Conservation (phyloP, 192 early-diverging fungal species). For the Geranomyces variabilis region DNA sequence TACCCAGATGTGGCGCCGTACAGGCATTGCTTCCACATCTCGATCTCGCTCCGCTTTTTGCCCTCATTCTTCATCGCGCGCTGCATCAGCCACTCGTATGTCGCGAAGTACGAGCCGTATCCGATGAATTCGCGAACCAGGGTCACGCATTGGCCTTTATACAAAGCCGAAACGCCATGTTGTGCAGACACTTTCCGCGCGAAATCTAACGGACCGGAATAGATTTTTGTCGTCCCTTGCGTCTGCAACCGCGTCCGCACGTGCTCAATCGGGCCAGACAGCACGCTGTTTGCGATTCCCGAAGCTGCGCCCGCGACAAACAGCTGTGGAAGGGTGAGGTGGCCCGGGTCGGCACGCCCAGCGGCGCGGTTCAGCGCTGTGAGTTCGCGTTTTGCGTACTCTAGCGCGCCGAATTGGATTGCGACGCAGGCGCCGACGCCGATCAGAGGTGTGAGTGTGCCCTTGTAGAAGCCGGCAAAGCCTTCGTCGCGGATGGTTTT, state of each 20-base stretch:
- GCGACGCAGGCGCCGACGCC: conserved; percentile 95
- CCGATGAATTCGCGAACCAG: conserved; percentile 87
- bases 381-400: conserved; percentile 85
- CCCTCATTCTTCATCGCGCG: conserved; percentile 61
- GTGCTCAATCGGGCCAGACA: conserved; percentile 94
- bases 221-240: conserved; percentile 54
- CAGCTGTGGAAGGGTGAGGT: conserved; percentile 77
- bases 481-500: conserved; percentile 82
- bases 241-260: conserved; percentile 94
- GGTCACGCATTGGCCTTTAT: conserved; percentile 89
- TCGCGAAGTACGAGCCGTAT: conserved; percentile 91
- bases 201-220: conserved; percentile 78
- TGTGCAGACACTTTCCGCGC: conserved; percentile 75
- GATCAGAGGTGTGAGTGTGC: conserved; percentile 89
- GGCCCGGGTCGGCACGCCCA: conserved; percentile 26
- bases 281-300: conserved; percentile 86
- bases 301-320: conserved; percentile 83
- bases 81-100: conserved; percentile 90
- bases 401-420: conserved; percentile 92
- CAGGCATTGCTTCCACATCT: conserved; percentile 73
- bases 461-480: conserved; percentile 48
- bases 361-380: conserved; percentile 51
- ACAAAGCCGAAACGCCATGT: conserved; percentile 80
- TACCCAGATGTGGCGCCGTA: conserved; percentile 88
- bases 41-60: conserved; percentile 70